Conservation (phyloP, 1,139 yeast genomes). For the Wickerhamomyces sp. region DNA sequence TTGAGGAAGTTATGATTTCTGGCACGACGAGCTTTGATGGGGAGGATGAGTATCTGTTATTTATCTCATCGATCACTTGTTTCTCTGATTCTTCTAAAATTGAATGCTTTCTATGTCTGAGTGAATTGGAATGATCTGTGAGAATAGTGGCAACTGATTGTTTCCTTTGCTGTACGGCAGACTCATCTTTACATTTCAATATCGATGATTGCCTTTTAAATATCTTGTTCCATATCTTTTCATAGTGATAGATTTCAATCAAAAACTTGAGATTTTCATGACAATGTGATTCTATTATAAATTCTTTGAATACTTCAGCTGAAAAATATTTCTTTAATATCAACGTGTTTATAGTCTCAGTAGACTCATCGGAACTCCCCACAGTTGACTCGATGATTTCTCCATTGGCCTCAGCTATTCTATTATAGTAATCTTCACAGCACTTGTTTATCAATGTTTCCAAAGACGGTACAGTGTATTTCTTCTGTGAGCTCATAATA, state of each 20-base stretch:
- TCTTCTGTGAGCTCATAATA: neutral
- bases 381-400: constrained; percentile 1
- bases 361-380: constrained; percentile 1
- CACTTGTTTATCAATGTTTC: constrained; percentile 23
- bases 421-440: constrained; percentile 20
- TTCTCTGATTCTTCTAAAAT: constrained; percentile 14
- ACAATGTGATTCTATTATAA: constrained; percentile 31
- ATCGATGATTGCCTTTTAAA: constrained; percentile 26
- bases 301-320: constrained; percentile 17
- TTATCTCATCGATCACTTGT: neutral
- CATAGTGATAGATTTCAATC: constrained; percentile 42
- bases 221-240: constrained; percentile 29
- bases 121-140: constrained; percentile 12
- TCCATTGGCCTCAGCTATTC: neutral
- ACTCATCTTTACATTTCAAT: constrained; percentile 25
- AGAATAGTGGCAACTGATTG: constrained; percentile 18
- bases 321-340: constrained; percentile 7
- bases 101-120: constrained; percentile 15
- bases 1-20: neutral
- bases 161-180: constrained; percentile 11
- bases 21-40: neutral
- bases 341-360: neutral
- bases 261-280: constrained; percentile 43
- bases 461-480: constrained; percentile 15
- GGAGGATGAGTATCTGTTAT: no score